Conservation (phyloP, 768 basidiomycete genomes). For the Russula earlei region DNA sequence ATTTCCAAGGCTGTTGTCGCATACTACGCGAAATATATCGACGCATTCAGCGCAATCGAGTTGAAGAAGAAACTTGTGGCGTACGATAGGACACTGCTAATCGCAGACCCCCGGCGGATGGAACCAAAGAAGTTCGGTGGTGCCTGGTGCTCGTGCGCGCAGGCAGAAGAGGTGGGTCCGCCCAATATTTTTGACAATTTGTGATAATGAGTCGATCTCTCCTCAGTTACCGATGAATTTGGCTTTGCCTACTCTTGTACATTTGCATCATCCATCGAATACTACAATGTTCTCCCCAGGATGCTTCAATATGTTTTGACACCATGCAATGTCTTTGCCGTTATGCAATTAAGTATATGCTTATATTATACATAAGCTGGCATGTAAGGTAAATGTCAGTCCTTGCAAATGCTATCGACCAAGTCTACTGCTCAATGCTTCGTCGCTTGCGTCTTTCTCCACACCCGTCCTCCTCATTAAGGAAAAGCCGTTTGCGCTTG, state of each 20-base stretch:
- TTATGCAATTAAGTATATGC: constrained; percentile 16
- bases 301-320: constrained; percentile 29
- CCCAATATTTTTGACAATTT: background rate
- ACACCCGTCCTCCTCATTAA: background rate
- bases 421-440: background rate
- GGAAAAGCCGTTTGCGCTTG: constrained; percentile 13
- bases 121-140: constrained; percentile 99
- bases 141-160: constrained; percentile 93
- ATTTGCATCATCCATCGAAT: constrained; percentile 39
- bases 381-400: background rate
- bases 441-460: constrained; percentile 3
- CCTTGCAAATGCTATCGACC: background rate
- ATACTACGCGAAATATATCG: constrained; percentile 97
- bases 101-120: constrained; percentile 93
- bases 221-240: constrained; percentile 78
- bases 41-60: constrained; percentile 94
- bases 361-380: background rate
- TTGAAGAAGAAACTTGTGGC: constrained; percentile 96
- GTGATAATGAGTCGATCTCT: background rate
- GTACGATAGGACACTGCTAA: constrained; percentile 86
- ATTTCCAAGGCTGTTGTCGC: constrained; percentile 97
- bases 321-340: constrained; percentile 28
- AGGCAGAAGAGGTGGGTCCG: constrained; percentile 83
- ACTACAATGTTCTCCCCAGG: constrained; percentile 32
- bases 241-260: constrained; percentile 31